These are phyloP conservation scores for Arthromyces matolae DNA, from an alignment of 768 basidiomycete species.

Conservation along the genomic window DNA sequence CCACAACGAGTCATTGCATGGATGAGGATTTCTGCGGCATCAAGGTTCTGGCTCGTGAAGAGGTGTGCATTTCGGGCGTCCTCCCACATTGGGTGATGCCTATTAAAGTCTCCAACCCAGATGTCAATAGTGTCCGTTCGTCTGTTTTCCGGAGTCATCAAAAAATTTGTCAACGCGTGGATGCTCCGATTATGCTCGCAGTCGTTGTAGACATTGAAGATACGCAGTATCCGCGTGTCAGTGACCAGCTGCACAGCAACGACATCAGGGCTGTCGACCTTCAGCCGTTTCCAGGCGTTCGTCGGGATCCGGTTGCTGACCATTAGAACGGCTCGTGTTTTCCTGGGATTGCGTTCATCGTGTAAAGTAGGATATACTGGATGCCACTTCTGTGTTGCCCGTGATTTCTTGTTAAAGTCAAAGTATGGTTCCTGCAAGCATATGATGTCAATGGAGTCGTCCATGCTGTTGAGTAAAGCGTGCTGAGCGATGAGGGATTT, in stretches of 20 bases:
- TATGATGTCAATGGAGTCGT: slow-evolving; percentile 8
- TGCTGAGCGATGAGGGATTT: slow-evolving; percentile 19
- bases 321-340: not conserved
- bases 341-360: not conserved
- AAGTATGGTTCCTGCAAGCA: not conserved
- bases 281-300: not conserved
- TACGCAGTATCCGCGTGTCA: not conserved
- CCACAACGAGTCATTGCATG: not conserved
- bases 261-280: not conserved
- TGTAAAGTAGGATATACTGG: not conserved
- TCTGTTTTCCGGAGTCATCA: not conserved
- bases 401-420: not conserved
- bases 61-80: slow-evolving; percentile 23
- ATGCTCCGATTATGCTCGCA: not conserved
- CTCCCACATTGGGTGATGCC: slow-evolving; percentile 39
- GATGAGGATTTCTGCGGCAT: slow-evolving; percentile 12
- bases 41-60: slow-evolving; percentile 14
- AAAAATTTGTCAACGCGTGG: not conserved
- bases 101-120: slow-evolving; percentile 37
- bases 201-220: not conserved
- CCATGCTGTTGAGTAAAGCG: slow-evolving; percentile 10
- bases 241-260: not conserved
- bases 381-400: not conserved
- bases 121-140: slow-evolving; percentile 5
- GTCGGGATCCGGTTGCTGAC: slow-evolving; percentile 1